A percentile compares a stretch with the other conserved stretches of the same genome.
Conservation (phyloP, 768 basidiomycete species). For the Rhizopogon roseolus region DNA sequence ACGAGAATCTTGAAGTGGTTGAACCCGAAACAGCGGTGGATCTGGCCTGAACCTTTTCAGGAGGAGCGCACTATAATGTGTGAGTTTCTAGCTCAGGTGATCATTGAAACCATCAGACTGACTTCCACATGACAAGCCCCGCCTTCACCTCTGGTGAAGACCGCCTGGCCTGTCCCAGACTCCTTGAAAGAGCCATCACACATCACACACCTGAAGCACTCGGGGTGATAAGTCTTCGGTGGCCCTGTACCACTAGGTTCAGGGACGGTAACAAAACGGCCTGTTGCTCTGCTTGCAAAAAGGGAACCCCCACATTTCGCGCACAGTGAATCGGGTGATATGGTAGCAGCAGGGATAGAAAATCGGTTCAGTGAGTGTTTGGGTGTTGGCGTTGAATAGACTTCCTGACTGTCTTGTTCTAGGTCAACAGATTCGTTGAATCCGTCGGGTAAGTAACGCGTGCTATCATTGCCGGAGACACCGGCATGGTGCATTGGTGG, state of each 20-base stretch:
- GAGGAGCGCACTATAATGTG: constrained; percentile 37
- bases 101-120: constrained; percentile 3
- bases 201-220: constrained; percentile 70
- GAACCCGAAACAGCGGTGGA: constrained; percentile 5
- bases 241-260: constrained; percentile 34
- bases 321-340: constrained; percentile 44
- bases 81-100: constrained; percentile 6
- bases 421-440: constrained; percentile 15
- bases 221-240: constrained; percentile 64
- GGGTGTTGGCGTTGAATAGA: constrained; percentile 19
- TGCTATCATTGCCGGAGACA: constrained; percentile 6
- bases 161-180: constrained; percentile 52
- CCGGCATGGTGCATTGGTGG: constrained; percentile 19
- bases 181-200: constrained; percentile 66
- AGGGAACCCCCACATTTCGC: constrained; percentile 55
- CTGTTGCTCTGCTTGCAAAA: constrained; percentile 52
- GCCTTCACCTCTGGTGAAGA: constrained; percentile 61
- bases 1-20: constrained; percentile 8
- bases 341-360: constrained; percentile 25
- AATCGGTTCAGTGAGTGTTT: constrained; percentile 19
- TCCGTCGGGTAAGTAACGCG: not conserved
- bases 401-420: not conserved
- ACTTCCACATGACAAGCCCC: constrained; percentile 70
- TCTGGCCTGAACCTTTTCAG: constrained; percentile 23
- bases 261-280: constrained; percentile 71